Percentiles rank a stretch among this genome's conserved stretches.
Evolutionary conservation across 179 eudicot species (phyloP).

Genomic region (Kewa caespitosa): DNA sequence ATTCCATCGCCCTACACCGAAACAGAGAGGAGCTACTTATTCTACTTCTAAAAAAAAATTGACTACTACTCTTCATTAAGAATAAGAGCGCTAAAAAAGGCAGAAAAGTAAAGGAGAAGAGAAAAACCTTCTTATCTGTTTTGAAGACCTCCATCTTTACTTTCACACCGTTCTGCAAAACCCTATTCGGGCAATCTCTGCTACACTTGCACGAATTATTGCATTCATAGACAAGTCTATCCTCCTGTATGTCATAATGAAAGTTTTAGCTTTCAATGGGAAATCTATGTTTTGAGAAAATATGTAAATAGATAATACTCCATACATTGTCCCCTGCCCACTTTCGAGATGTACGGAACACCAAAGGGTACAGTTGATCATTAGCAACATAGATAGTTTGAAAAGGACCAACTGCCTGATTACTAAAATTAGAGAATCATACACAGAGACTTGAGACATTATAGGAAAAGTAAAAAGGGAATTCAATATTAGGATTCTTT

Average conservation of each 20-base stretch:
- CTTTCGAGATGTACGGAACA: too few species aligned
- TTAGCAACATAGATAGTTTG: too few species aligned
- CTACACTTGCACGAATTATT: constrained; percentile 71
- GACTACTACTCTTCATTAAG: too few species aligned
- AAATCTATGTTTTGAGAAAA: neutral
- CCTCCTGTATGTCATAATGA: constrained; percentile 51
- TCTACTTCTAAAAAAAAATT: too few species aligned
- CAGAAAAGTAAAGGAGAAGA: neutral
- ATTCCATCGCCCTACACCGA: too few species aligned
- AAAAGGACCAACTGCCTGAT: too few species aligned
- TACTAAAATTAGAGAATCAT: neutral
- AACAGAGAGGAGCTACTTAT: too few species aligned
- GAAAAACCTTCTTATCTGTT: constrained; percentile 73
- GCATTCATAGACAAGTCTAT: constrained; percentile 85
- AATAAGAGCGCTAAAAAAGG: neutral
- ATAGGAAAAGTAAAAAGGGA: neutral
- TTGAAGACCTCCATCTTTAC: constrained; percentile 78
- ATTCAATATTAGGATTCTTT: too few species aligned
- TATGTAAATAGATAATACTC: too few species aligned
- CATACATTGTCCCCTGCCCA: too few species aligned
- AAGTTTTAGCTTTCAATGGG: neutral
- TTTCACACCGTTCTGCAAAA: constrained; percentile 81
- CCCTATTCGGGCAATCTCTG: constrained; percentile 76
- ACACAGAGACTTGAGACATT: neutral
- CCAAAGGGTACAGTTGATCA: too few species aligned